A percentile compares a stretch with the other conserved stretches of the same genome.
Conservation (phyloP, 2,329 filamentous ascomycete genomes). For the Monosporascus cannonballus region DNA sequence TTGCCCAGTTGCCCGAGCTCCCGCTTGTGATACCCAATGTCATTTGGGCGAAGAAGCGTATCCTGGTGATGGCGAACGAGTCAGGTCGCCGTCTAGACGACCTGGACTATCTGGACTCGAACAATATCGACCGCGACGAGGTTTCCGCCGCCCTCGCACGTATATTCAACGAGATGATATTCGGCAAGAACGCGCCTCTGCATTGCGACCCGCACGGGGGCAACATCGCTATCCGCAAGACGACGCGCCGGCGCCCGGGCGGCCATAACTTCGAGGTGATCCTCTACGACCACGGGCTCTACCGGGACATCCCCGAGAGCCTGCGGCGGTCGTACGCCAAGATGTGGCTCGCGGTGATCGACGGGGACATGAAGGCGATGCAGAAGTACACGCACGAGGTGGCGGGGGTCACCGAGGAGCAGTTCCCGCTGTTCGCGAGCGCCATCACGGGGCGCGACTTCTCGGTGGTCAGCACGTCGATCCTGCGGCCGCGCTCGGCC, state of each 20-base stretch:
- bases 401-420: slow-evolving; percentile 78
- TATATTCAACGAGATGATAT: slow-evolving; percentile 99
- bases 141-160: slow-evolving; percentile 84
- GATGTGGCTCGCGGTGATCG: slow-evolving; percentile 93
- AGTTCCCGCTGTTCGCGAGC: slow-evolving; percentile 91
- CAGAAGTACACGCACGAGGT: slow-evolving; percentile 83
- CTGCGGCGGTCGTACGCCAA: slow-evolving; percentile 87
- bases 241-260: slow-evolving; percentile 48
- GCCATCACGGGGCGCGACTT: slow-evolving; percentile 95
- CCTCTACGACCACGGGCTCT: slow-evolving; percentile 93
- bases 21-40: slow-evolving; percentile 87
- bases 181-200: slow-evolving; percentile 77
- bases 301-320: slow-evolving; percentile 78
- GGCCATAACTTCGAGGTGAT: slow-evolving; percentile 86
- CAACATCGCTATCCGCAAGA: slow-evolving; percentile 87
- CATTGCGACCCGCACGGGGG: slow-evolving; percentile 97
- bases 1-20: slow-evolving; percentile 64
- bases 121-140: slow-evolving; percentile 88
- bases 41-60: slow-evolving; percentile 80
- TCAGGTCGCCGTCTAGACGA: slow-evolving; percentile 84
- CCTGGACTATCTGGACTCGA: slow-evolving; percentile 74
- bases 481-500: slow-evolving; percentile 53
- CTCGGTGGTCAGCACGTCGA: slow-evolving; percentile 60
- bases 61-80: slow-evolving; percentile 93
- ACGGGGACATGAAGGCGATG: slow-evolving; percentile 81